Base-by-base conservation (phyloP, 768 basidiomycete species). In the Lactarius psammicola region DNA sequence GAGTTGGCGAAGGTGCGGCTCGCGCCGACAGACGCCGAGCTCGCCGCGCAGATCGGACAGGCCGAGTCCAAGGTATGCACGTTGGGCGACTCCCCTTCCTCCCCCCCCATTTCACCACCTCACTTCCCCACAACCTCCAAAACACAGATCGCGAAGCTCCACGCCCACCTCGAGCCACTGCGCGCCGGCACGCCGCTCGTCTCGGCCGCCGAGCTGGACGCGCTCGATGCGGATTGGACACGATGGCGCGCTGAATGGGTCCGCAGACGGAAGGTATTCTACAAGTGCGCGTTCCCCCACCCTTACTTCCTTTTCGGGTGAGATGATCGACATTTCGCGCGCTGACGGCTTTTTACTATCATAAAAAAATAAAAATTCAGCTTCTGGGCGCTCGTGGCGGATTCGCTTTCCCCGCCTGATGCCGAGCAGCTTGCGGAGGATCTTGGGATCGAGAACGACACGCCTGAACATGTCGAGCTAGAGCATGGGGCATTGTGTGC, bases 171-270 rank as follows among this genome's bases (percentile, higher is more conserved):
- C 9, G 75, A 79, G 59, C 88, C 91, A 40, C 80, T 94, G 53
- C 86, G 89, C 38, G 79, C 83, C 33, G 90, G 89, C 33, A 81
- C 84, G 5, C 82, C 84, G 7, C 80, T 87, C 30, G 82, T 94
- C 34, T 90, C 90, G 20, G 78, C 85, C 9, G 85, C 87, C 68
- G 92, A 94, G 58, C 80, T 91, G 20, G 83, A 81, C 18, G 77
- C 80, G 65, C 78, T 95, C 60, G 87, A 94, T 65, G 74, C 76
- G 1, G 90, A 94, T 36, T 95, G 93, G 89, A 76, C 71, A 7
- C 85, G 83, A 72, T 95, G 93, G 93, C 80, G 89, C 67, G 80
- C 82, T 4, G 89, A 94, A 77, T 96, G 94, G 94, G 75, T 84
- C 38, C 80, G 82, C 28, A 81, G 94, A 62, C 85, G 82, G 72